Evolutionary conservation across 805 yeast species (phyloP).

Genomic region (Yarrowia sp.): DNA sequence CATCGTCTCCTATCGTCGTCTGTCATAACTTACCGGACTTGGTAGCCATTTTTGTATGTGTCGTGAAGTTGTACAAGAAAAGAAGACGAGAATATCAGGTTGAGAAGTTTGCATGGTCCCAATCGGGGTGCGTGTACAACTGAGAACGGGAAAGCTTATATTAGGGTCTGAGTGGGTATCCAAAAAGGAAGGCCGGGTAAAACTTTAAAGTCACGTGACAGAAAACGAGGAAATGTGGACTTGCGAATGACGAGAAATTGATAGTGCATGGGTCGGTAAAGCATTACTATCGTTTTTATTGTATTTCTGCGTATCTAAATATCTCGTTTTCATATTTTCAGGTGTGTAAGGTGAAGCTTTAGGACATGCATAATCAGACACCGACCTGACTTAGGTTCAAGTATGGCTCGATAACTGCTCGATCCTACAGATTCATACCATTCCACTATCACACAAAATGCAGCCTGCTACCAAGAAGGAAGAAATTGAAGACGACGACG

Average conservation of each 20-base stretch:
- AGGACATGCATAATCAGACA: slow-evolving; percentile 36
- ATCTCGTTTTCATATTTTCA: too few relatives aligned
- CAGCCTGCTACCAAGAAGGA: slow-evolving; percentile 36
- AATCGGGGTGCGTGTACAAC: slow-evolving; percentile 36
- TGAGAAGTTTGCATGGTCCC: slow-evolving; percentile 39
- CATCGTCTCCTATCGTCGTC: slow-evolving; percentile 9
- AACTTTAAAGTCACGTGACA: slow-evolving; percentile 30
- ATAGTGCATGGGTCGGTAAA: too few relatives aligned
- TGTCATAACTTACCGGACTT: slow-evolving; percentile 40
- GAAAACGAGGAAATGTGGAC: not conserved
- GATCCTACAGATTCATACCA: slow-evolving; percentile 11
- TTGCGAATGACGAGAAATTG: too few relatives aligned
- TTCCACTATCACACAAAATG: slow-evolving; percentile 1
- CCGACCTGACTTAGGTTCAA: slow-evolving; percentile 17
- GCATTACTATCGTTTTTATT: too few relatives aligned
- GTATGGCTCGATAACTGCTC: slow-evolving; percentile 32
- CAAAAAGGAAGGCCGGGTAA: slow-evolving; percentile 38
- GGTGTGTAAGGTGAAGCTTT: not conserved
- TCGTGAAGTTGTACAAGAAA: slow-evolving; percentile 37
- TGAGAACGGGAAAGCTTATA: slow-evolving; percentile 14
- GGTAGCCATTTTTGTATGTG: slow-evolving; percentile 43
- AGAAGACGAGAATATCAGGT: slow-evolving; percentile 33
- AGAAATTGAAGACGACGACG: slow-evolving; percentile 57
- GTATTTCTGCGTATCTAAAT: too few relatives aligned
- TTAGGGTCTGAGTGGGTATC: slow-evolving; percentile 35